These are phyloP conservation scores for Phytophthora constricta DNA, from an alignment of 352 stramenopile species.

Conservation along the genomic window DNA sequence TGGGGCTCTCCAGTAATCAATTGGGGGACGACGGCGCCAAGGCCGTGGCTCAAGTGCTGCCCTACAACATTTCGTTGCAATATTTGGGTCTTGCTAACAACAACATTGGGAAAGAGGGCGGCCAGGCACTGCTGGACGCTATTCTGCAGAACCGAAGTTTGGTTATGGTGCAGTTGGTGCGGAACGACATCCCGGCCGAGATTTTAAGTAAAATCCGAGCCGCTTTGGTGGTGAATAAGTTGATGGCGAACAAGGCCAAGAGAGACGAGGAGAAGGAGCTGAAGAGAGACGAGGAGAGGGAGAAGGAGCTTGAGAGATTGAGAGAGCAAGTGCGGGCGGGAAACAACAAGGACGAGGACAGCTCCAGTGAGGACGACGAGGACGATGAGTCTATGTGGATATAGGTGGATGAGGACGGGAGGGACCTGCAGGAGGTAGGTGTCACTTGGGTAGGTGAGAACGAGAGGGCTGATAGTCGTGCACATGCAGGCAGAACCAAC, in stretches of 20 bases:
- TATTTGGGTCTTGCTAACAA: slow-evolving; percentile 60
- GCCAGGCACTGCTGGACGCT: slow-evolving; percentile 48
- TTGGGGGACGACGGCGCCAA: slow-evolving; percentile 56
- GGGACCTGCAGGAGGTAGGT: too few species aligned
- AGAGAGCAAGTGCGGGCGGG: slow-evolving; percentile 17
- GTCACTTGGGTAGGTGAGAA: too few species aligned
- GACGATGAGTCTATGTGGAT: slow-evolving; percentile 56
- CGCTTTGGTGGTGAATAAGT: slow-evolving; percentile 55
- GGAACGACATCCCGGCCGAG: slow-evolving; percentile 50
- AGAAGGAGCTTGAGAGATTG: slow-evolving; percentile 28
- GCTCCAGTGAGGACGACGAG: slow-evolving; percentile 34
- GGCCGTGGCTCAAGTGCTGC: slow-evolving; percentile 50
- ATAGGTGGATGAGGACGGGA: slow-evolving; percentile 26
- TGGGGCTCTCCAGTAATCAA: slow-evolving; percentile 52
- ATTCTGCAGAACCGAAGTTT: slow-evolving; percentile 55
- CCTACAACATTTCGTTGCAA: slow-evolving; percentile 59
- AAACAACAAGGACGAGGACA: slow-evolving; percentile 35
- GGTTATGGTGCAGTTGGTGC: slow-evolving; percentile 49
- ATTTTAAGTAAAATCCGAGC: slow-evolving; percentile 48
- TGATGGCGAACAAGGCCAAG: slow-evolving; percentile 49
- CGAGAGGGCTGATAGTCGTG: too few species aligned
- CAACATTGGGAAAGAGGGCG: slow-evolving; percentile 47
- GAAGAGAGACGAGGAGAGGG: slow-evolving; percentile 28
- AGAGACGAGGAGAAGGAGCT: slow-evolving; percentile 49
- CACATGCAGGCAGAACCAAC: too few species aligned